Evolutionary conservation across 805 yeast genomes (phyloP), one percentile per base, ranked within the genome.

Genomic region (Hemisphaericaspora nanyangensis): DNA sequence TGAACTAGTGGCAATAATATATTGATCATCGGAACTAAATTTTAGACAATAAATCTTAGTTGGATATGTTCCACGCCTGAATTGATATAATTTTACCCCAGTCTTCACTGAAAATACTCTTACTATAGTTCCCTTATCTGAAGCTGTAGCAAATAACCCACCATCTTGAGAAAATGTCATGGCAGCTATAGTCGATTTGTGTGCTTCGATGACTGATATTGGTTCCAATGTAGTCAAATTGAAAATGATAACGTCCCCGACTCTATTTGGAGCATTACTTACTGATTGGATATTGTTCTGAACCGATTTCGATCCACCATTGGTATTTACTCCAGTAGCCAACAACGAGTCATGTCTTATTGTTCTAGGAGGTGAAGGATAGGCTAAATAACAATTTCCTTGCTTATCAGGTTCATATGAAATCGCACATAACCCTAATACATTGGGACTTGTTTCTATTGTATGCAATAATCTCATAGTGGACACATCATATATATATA

Each of bases 81-180:
- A 86, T 58, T 88, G 91, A 43, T 71, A 77, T 13, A 85, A 58
- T 48, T 76, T 77, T 20, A 68, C 62, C 0, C 90, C 89, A 1
- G 80, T 74, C 2, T 72, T 69, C 0, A 86, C 80, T 26, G 82
- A 68, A 53, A 90, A 93, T 3, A 93, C 82, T 32, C 98, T 66
- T 3, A 91, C 79, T 17, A 93, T 79, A 0, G 98, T 93, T 2
- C 99, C 99, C 54, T 87, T 86, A 26, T 74, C 79, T 0, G 96
- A 86, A 5, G 96, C 88, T 0, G 97, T 86, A 0, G 97, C 96
- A 32, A 91, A 69, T 46, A 86, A 65, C 2, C 77, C 69, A 0
- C 97, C 97, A 51, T 85, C 90, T 24, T 70, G 68, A 36, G 88
- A 85, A 13, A 93, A 57, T 1, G 83, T 65, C 34, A 89, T 59